Conservation (phyloP, 768 basidiomycete species). For the Podaxis carcinomalis region DNA sequence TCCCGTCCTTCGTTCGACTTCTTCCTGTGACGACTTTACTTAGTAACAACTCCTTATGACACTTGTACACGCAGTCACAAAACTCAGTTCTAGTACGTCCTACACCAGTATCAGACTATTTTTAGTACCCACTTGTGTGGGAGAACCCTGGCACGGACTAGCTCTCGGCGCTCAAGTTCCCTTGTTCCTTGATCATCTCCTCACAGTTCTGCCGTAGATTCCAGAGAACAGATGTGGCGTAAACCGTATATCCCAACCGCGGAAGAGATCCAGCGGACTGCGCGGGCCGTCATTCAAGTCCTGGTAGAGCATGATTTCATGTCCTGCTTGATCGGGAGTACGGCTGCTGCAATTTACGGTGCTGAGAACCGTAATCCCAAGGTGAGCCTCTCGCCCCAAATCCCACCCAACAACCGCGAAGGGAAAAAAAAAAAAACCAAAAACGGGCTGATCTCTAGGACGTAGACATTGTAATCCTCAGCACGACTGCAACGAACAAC, state of each 20-base stretch:
- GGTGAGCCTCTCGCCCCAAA: slow-evolving; percentile 18
- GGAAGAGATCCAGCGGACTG: slow-evolving; percentile 21
- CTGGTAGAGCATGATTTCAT: slow-evolving; percentile 21
- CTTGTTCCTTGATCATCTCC: background rate
- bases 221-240: background rate
- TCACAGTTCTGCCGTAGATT: too few species aligned
- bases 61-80: background rate
- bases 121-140: background rate
- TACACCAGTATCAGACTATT: background rate
- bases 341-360: slow-evolving; percentile 34
- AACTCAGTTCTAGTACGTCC: background rate
- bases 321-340: slow-evolving; percentile 36
- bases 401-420: background rate
- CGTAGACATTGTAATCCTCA: slow-evolving; percentile 41
- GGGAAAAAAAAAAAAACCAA: background rate
- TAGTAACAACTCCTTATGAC: background rate
- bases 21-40: background rate
- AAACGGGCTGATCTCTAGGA: slow-evolving; percentile 28
- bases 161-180: background rate
- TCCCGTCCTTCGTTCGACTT: background rate
- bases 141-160: background rate
- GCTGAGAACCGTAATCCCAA: slow-evolving; percentile 29
- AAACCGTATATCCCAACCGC: slow-evolving; percentile 6
- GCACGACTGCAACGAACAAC: slow-evolving; percentile 11
- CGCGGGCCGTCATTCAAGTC: slow-evolving; percentile 21